Evolutionary conservation across 495 filamentous ascomycete genomes (phyloP), one percentile per base, ranked within the genome.

Genomic region (Ascodesmis nigricans): DNA sequence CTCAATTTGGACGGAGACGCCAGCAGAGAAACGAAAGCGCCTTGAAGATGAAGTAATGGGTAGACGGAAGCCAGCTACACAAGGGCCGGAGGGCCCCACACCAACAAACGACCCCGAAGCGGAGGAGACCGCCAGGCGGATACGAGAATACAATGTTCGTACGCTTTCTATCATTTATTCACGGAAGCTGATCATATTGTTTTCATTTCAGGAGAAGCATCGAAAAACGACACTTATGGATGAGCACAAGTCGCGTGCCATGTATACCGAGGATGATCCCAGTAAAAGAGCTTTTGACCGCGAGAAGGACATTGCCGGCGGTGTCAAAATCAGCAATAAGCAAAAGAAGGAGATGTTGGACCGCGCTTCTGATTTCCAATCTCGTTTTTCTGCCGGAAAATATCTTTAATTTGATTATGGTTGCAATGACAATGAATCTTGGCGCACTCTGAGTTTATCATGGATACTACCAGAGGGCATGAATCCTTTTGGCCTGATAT

Each of bases 231-330:
- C 64, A 27, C 57, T 83, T 16, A 65, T 73, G 38, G 68, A 76
- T 34, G 60, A 72, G 42, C 69, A 74, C 38, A 60, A 67, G 43
- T 43, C 52, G 15, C 47, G 43, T 3, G 46, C 36, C 2, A 49
- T 45, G 18, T 54, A 55, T 15, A 66, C 78, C 34, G 79, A 87
- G 19, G 84, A 97, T 59, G 83, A 97, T 53, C 87, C 87, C 15
- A 90, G 78, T 48, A 69, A 69, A 53, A 62, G 87, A 40, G 73
- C 70, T 5, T 97, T 93, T 60, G 81, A 93, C 57, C 62, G 67
- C 29, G 82, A 97, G 57, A 97, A 93, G 61, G 87, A 97, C 55
- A 87, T 97, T 64, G 74, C 66, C 29, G 59, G 73, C 6, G 72
- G 73, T 7, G 67, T 70, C 2, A 71, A 67, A 50, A 66, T 93